phyloP scores from a whole-genome alignment of 2,329 filamentous ascomycete species.

The Emergomyces orientalis region DNA sequence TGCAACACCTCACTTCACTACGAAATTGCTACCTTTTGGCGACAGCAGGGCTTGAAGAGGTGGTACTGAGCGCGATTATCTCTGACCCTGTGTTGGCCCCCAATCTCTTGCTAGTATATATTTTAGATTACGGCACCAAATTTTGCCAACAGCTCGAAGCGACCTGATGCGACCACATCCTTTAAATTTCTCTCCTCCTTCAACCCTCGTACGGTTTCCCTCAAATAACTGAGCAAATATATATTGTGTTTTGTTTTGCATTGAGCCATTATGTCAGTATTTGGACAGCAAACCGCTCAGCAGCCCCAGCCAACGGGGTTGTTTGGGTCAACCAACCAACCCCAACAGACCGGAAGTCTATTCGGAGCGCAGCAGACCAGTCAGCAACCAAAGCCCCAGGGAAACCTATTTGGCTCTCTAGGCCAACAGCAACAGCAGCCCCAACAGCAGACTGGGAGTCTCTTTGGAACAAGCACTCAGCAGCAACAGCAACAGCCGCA shows the following conservation, averaged over 20 bases:
- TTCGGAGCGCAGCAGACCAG: slow-evolving; percentile 9
- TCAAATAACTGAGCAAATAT: not conserved
- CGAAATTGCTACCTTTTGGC: not conserved
- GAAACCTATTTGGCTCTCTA: slow-evolving; percentile 23
- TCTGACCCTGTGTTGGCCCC: not conserved
- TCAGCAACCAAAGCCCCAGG: slow-evolving; percentile 11
- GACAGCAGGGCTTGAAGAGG: not conserved
- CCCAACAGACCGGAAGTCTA: slow-evolving; percentile 13
- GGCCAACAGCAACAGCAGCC: slow-evolving; percentile 18
- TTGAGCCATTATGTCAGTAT: slow-evolving; percentile 12
- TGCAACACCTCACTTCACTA: too few relatives aligned
- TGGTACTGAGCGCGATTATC: not conserved
- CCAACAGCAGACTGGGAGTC: slow-evolving; percentile 16
- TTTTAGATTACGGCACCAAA: not conserved
- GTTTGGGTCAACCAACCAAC: slow-evolving; percentile 14
- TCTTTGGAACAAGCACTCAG: slow-evolving; percentile 18
- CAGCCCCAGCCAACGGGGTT: slow-evolving; percentile 9
- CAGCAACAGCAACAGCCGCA: slow-evolving; percentile 17
- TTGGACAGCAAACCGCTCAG: slow-evolving; percentile 13
- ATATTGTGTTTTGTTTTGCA: not conserved
- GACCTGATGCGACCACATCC: not conserved
- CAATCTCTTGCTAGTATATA: not conserved
- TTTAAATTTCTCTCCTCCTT: not conserved
- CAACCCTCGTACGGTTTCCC: not conserved
- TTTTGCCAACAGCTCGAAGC: not conserved